These are phyloP conservation scores for Neurospora crassa DNA, from an alignment of 2,329 filamentous ascomycete species.

Conservation along the genomic window DNA sequence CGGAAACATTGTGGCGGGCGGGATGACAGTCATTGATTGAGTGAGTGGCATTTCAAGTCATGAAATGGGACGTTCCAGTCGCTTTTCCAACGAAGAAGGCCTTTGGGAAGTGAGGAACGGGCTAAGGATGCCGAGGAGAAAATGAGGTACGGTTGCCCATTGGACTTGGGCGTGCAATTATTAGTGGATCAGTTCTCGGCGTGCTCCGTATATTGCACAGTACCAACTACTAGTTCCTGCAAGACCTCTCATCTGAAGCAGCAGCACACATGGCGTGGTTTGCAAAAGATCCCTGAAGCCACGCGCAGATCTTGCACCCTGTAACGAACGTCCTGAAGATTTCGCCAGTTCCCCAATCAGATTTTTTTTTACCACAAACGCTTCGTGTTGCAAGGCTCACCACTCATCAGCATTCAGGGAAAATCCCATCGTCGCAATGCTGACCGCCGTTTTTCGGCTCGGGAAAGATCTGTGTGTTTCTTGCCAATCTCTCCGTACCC, in stretches of 20 bases:
- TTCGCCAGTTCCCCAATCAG: not conserved
- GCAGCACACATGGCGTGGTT: constrained; percentile 17
- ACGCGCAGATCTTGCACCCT: constrained; percentile 29
- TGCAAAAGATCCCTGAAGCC: constrained; percentile 27
- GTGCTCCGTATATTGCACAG: not conserved
- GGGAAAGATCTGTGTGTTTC: not conserved
- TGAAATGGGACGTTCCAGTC: not conserved
- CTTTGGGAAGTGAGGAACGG: not conserved
- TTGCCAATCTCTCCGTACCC: not conserved
- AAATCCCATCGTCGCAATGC: not conserved
- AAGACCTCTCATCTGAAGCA: constrained; percentile 22
- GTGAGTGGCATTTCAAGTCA: not conserved
- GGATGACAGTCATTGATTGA: not conserved
- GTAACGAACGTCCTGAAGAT: constrained; percentile 11
- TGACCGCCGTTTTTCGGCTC: not conserved
- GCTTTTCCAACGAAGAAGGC: not conserved
- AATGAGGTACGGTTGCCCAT: not conserved
- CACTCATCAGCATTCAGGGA: not conserved
- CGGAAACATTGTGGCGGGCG: not conserved
- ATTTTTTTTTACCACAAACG: constrained; percentile 14
- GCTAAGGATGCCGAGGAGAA: not conserved
- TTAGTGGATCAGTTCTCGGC: not conserved
- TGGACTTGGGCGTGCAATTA: not conserved
- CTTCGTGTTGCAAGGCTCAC: not conserved
- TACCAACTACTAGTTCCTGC: constrained; percentile 9